These are phyloP conservation scores for Rhinocladiella mackenziei DNA, from an alignment of 2,329 filamentous ascomycete species.

Conservation along the genomic window DNA sequence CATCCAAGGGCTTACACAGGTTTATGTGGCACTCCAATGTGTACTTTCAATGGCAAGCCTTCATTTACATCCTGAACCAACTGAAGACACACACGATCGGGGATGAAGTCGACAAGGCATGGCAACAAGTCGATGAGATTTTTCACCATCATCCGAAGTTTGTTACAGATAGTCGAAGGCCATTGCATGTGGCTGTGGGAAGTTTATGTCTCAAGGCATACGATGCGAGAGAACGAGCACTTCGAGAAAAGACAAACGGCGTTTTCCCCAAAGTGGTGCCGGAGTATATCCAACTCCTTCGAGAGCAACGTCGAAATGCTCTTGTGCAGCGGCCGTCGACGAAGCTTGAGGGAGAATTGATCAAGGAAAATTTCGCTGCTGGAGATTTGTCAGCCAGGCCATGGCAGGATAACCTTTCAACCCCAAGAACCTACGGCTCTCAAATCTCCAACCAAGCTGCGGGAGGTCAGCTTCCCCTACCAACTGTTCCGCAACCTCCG, in stretches of 20 bases:
- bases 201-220: constrained; percentile 46
- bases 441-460: neutral
- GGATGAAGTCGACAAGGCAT: constrained; percentile 39
- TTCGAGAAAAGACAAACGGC: constrained; percentile 21
- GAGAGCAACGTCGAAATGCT: constrained; percentile 17
- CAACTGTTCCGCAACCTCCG: constrained; percentile 7
- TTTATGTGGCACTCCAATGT: constrained; percentile 47
- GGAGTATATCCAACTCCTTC: constrained; percentile 24
- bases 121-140: constrained; percentile 44
- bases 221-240: constrained; percentile 32
- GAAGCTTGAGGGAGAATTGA: no score
- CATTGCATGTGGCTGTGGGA: constrained; percentile 43
- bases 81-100: constrained; percentile 37
- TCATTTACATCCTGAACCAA: constrained; percentile 49
- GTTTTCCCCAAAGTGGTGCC: constrained; percentile 21
- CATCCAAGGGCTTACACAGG: constrained; percentile 38
- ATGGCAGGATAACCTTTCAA: neutral
- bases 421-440: neutral
- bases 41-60: constrained; percentile 51
- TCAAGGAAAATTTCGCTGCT: no score
- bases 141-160: constrained; percentile 44
- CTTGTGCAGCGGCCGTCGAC: neutral
- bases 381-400: no score
- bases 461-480: constrained; percentile 13
- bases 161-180: constrained; percentile 34